Conservation (phyloP, 2,329 filamentous ascomycete genomes). For the Fusarium guadeloupense region DNA sequence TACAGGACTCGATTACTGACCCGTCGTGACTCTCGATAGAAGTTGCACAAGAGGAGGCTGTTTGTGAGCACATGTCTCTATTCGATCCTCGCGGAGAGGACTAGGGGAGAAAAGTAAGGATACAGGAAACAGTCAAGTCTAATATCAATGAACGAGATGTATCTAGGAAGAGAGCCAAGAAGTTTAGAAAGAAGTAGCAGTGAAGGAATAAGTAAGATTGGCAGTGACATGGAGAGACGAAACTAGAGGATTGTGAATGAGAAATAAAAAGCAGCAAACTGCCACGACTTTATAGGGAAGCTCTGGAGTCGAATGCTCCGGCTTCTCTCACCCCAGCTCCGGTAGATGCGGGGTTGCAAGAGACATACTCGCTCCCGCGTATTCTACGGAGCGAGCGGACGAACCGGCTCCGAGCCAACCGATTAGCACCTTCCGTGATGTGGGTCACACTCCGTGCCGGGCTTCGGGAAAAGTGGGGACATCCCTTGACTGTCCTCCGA, state of each 20-base stretch:
- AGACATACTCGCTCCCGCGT: background rate
- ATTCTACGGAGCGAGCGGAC: background rate
- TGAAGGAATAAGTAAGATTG: background rate
- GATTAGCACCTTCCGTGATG: background rate
- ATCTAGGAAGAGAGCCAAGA: background rate
- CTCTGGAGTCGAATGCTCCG: background rate
- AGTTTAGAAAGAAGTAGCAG: background rate
- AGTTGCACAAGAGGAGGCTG: too few species aligned
- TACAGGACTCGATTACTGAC: background rate
- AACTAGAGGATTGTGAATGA: too few species aligned
- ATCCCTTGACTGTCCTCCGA: too few species aligned
- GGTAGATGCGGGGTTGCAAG: background rate
- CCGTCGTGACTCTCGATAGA: background rate
- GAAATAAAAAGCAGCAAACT: background rate
- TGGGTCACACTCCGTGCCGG: slow-evolving; percentile 7
- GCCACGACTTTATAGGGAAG: background rate
- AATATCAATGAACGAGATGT: background rate
- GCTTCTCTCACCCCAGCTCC: background rate
- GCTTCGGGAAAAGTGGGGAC: slow-evolving; percentile 15
- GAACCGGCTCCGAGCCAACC: background rate
- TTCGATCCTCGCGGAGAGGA: background rate
- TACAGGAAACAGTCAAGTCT: background rate
- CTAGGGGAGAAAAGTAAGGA: background rate
- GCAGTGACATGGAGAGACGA: too few species aligned
- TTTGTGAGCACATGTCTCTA: too few species aligned